Base-by-base conservation (phyloP, 2,329 filamentous ascomycete species). In the Claviceps monticola region DNA sequence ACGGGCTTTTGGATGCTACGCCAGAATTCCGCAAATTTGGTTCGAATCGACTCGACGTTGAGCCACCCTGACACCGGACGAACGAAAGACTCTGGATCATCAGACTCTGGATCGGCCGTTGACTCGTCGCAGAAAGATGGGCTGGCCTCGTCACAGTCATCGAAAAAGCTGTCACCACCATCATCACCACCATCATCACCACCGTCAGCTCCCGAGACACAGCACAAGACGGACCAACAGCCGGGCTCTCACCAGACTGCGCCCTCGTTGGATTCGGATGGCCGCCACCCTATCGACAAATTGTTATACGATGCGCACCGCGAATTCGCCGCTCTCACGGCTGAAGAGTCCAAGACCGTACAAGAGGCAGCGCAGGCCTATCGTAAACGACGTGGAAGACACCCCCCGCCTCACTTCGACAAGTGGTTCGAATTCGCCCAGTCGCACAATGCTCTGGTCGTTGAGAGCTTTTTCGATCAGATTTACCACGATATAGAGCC, bases 381-480 rank as follows among this genome's bases (percentile, higher is more conserved):
- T 61, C 73, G 80, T 55, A 63, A 71, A 49, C 73, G 73, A 50
- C 74, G 80, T 49, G 78, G 78, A 26, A 73, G 80, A 21, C 77
- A 83, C 58, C 81, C 80, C 6, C 80, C 80, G 2, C 80, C 80
- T 0, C 76, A 76, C 19, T 84, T 84, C 58, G 72, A 79, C 54
- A 67, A 72, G 37, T 83, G 80, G 80, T 78, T 76, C 61, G 64
- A 68, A 23, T 80, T 78, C 55, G 79, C 81, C 9, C 62, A 65
- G 34, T 66, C 74, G 19, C 68, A 71, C 49, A 68, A 76, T 34
- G 74, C 76, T 19, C 59, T 82, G 52, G 70, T 83, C 13, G 68
- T 83, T 11, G 80, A 83, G 57, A 75, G 79, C 48, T 83, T 82
- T 58, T 83, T 82, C 64, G 76, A 82, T 57, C 79, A 79, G 55